Base-by-base conservation (phyloP, 2,329 filamentous ascomycete genomes). In the Fusarium udum region DNA sequence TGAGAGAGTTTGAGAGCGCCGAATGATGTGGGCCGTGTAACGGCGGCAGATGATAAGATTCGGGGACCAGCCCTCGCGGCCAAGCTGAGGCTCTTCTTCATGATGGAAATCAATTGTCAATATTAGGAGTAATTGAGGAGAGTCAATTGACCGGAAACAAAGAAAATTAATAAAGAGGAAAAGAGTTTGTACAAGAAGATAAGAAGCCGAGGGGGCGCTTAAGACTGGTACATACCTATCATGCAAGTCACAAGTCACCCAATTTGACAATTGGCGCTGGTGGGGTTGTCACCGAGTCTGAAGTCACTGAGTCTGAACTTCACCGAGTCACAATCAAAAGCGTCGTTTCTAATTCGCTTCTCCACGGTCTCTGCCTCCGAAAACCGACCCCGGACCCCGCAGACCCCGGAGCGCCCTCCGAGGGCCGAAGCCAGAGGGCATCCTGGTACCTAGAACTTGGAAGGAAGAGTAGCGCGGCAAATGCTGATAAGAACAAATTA, bases 61-160 rank as follows among this genome's bases (percentile, higher is more conserved):
- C 77, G 78, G 72, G 79, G 77, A 64, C 78, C 76, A 53, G 78
- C 78, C 78, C 79, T 78, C 58, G 76, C 69, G 61, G 78, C 73
- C 71, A 78, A 78, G 72, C 69, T 73, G 71, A 81, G 71, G 61
- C 79, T 76, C 74, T 80, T 79, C 80, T 80, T 80, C 80, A 82
- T 82, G 56, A 56, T 72, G 52, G 68, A 56, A 51, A 48, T 71
- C 73, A 75, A 78, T 77, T 78, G 72, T 64, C 42, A 60, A 56
- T 57, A 64, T 61, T 52, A 57, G 48, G 51, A 51, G 24, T 49
- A 55, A 60, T 48, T 34, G 71, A 39, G 32, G 56, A 59, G 58
- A 53, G 39, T 40, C 71, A 77, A 75, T 76, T 76, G 71, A 68
- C 63, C 34, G 56, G 53, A 57, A 53, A 55, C 31, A 18, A 62